Base-by-base conservation (phyloP, 371 early-diverging fungal genomes). In the Rhizomucor pusillus region DNA sequence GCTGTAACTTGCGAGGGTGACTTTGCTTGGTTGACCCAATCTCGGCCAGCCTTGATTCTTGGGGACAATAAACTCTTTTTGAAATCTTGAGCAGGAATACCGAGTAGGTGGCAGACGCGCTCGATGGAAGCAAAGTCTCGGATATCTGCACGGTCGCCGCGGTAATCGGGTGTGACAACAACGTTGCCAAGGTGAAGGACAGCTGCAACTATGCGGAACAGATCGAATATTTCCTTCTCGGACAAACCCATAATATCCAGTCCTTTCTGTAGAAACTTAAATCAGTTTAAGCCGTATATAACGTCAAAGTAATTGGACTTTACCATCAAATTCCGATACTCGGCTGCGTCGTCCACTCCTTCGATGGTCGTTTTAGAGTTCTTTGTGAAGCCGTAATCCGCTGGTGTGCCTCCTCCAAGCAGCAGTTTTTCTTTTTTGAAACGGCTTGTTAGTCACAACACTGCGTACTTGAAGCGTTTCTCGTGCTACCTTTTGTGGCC, bases 121-220 rank as follows among this genome's bases (percentile, higher is more conserved):
- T 98, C 96, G 13, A 86, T 90, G 0, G 79, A 79, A 6, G 87
- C 85, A 47, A 84, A 84, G 37, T 93, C 90, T n/a, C 73, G 73
- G 29, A 99, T 76, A 56, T 92, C 86, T 0, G 95, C 97, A 57
- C 95, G 90, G 47, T 92, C 92, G 37, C 92, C 88, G 7, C 89
- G 73, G 18, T 65, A 75, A 48, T 92, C 88, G 0, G 80, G 63
- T 5, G 80, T 75, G 33, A 95, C 84, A 16, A 79, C 73, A 47
- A 99, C 87, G 69, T 99, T 99, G 25, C 99, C 99, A 35, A 99
- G 69, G 64, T 98, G 95, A 16, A 99, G 73, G n/a, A 99, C 85
- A 1, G 93, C 92, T 11, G 98, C 91, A 24, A 99, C 69, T 11
- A 93, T 79, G 13, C 90, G 84, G 75, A 95, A 97, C 22, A 94